phyloP scores from a whole-genome alignment of 2,329 filamentous ascomycete species.

The Venturia nashicola region DNA sequence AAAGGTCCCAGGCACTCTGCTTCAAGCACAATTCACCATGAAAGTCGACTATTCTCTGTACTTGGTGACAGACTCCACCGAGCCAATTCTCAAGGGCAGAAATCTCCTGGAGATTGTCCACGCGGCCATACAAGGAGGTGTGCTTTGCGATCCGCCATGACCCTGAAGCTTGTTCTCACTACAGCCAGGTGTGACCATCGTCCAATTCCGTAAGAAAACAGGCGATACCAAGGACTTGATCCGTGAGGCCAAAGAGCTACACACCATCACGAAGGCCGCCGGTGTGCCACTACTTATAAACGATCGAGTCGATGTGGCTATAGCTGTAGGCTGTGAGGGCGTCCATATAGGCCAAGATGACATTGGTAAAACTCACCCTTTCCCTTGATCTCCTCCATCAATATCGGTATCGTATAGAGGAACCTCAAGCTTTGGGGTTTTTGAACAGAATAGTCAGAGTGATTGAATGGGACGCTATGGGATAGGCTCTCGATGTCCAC shows the following conservation, averaged over 20 bases:
- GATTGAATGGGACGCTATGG: no score
- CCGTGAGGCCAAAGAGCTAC: slow-evolving; percentile 56
- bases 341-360: slow-evolving; percentile 95
- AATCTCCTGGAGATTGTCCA: slow-evolving; percentile 64
- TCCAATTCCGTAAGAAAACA: slow-evolving; percentile 85
- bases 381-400: background rate
- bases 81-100: slow-evolving; percentile 60
- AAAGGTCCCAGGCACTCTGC: no score
- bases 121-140: slow-evolving; percentile 61
- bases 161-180: background rate
- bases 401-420: no score
- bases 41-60: slow-evolving; percentile 69
- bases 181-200: slow-evolving; percentile 53
- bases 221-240: slow-evolving; percentile 63
- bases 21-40: slow-evolving; percentile 12
- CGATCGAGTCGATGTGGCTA: slow-evolving; percentile 79
- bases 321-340: slow-evolving; percentile 76
- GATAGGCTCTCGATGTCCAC: no score
- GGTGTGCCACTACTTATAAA: slow-evolving; percentile 80
- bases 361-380: slow-evolving; percentile 45
- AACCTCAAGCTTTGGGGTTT: no score
- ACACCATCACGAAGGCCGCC: slow-evolving; percentile 54
- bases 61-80: slow-evolving; percentile 87
- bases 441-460: no score
- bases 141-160: background rate